Percentiles rank a stretch among this genome's conserved stretches.
Conservation (phyloP, 345 rosid genomes). For the Gossypium raimondii region DNA sequence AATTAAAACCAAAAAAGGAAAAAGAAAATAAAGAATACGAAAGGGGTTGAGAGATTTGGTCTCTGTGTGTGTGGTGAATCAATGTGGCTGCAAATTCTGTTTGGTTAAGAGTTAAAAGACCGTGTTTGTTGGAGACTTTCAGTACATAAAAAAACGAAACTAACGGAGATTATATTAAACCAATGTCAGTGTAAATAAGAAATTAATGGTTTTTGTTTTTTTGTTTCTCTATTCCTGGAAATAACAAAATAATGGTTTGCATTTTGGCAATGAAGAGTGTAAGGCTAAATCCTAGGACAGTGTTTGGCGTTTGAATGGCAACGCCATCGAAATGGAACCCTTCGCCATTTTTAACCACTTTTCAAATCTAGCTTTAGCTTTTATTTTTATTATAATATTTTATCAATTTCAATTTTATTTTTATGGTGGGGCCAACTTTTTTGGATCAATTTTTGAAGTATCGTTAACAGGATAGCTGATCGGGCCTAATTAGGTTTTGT, state of each 20-base stretch:
- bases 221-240: not conserved
- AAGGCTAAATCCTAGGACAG: not conserved
- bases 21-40: not conserved
- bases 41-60: not conserved
- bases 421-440: too few species aligned
- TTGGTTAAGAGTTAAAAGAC: conserved; percentile 9
- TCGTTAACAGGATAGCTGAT: too few species aligned
- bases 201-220: too few species aligned
- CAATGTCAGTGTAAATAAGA: too few species aligned
- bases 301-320: not conserved
- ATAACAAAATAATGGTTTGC: not conserved
- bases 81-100: not conserved
- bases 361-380: not conserved
- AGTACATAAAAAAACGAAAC: conserved; percentile 3
- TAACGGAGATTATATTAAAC: not conserved
- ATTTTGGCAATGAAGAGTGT: not conserved
- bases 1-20: not conserved
- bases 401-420: too few species aligned
- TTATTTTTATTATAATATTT: too few species aligned
- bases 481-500: too few species aligned
- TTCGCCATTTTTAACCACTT: not conserved
- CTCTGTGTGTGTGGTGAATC: not conserved
- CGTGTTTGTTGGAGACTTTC: conserved; percentile 8
- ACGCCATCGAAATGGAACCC: not conserved
- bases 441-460: too few species aligned